These are phyloP conservation scores for Thelonectria olida DNA, from an alignment of 2,329 filamentous ascomycete species.

Conservation along the genomic window DNA sequence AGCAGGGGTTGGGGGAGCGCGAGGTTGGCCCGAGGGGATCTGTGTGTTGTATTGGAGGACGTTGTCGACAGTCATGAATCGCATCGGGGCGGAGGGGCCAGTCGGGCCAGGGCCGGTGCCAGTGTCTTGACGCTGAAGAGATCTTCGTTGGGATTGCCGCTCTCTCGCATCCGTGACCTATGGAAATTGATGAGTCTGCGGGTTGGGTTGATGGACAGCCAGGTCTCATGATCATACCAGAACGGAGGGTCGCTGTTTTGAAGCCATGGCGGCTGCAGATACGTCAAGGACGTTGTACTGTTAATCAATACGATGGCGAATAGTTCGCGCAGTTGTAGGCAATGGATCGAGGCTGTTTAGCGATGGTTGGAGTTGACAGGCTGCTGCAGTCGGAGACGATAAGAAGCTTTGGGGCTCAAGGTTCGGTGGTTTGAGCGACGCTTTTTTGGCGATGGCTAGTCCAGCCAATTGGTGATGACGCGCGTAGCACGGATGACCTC, in stretches of 20 bases:
- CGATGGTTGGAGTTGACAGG: constrained; percentile 1
- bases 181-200: constrained; percentile 26
- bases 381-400: constrained; percentile 7
- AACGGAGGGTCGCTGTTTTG: constrained; percentile 66
- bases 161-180: constrained; percentile 53
- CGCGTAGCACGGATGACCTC: constrained; percentile 39
- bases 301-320: background rate
- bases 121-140: constrained; percentile 46
- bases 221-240: constrained; percentile 56
- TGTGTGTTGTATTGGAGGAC: constrained; percentile 94
- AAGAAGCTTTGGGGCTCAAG: constrained; percentile 15
- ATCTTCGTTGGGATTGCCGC: constrained; percentile 44
- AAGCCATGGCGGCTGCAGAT: constrained; percentile 47
- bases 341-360: background rate
- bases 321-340: background rate
- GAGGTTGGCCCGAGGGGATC: constrained; percentile 92
- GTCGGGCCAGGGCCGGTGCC: constrained; percentile 40
- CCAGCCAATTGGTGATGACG: constrained; percentile 35
- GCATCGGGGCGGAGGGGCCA: constrained; percentile 61
- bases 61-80: constrained; percentile 90
- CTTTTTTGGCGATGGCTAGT: constrained; percentile 27
- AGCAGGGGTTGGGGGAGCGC: constrained; percentile 69
- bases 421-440: constrained; percentile 34
- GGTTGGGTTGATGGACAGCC: constrained; percentile 11
- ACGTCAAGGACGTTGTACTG: background rate